Conservation (phyloP, 768 basidiomycete species). For the Termitomyces sp. region DNA sequence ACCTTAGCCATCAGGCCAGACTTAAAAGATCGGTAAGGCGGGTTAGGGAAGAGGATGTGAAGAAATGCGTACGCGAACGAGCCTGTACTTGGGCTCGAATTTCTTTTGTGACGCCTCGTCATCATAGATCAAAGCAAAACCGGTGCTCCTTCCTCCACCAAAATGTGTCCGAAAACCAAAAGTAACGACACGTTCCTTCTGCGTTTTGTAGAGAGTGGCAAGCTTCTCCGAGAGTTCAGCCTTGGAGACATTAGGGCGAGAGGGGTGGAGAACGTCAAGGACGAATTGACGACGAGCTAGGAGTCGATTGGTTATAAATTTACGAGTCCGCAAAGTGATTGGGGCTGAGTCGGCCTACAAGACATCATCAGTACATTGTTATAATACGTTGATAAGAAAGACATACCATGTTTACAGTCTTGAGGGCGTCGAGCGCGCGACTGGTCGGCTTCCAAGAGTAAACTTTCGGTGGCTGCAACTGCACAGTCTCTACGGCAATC, state of each 20-base stretch:
- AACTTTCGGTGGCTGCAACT: constrained; percentile 33
- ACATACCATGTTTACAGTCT: constrained; percentile 22
- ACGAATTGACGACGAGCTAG: constrained; percentile 95
- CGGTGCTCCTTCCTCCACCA: constrained; percentile 96
- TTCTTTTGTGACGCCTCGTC: constrained; percentile 91
- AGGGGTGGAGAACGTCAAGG: constrained; percentile 93
- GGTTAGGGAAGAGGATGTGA: background rate
- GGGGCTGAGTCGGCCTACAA: constrained; percentile 71
- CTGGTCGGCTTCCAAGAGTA: constrained; percentile 19
- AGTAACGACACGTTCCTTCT: constrained; percentile 84
- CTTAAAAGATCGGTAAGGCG: constrained; percentile 26
- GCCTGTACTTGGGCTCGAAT: constrained; percentile 94
- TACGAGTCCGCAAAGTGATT: constrained; percentile 94
- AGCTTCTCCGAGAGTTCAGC: constrained; percentile 90
- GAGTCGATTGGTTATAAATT: constrained; percentile 99
- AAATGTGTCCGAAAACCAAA: constrained; percentile 96
- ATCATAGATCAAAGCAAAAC: constrained; percentile 97
- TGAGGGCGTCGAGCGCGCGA: constrained; percentile 36
- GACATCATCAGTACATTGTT: constrained; percentile 10
- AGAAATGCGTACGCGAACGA: constrained; percentile 74
- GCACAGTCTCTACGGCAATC: constrained; percentile 35
- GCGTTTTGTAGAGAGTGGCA: constrained; percentile 86
- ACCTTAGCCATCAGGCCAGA: constrained; percentile 69
- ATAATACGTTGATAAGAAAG: background rate
- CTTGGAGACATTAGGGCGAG: constrained; percentile 89